Conservation (phyloP, 2,329 filamentous ascomycete species). For the Trichoderma sp. region DNA sequence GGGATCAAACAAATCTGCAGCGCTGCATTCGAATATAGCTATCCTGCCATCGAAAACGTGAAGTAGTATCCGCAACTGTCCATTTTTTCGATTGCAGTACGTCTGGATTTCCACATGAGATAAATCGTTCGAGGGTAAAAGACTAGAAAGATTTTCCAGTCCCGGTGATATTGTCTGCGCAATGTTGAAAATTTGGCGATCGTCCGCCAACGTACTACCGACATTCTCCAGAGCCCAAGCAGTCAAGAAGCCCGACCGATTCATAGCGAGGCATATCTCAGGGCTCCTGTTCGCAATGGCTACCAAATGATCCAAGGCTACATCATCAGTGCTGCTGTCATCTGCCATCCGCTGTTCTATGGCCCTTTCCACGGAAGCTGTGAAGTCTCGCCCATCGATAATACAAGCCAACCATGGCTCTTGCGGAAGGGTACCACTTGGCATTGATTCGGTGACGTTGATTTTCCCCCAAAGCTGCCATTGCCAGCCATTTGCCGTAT, state of each 20-base stretch:
- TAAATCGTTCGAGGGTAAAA: constrained; percentile 27
- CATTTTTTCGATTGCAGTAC: constrained; percentile 65
- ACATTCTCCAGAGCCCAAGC: constrained; percentile 91
- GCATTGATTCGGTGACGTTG: constrained; percentile 69
- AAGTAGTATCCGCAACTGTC: constrained; percentile 68
- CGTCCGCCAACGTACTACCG: constrained; percentile 64
- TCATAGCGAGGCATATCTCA: constrained; percentile 83
- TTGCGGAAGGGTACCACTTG: constrained; percentile 38
- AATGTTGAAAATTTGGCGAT: constrained; percentile 77
- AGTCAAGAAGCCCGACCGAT: constrained; percentile 82
- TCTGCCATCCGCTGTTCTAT: constrained; percentile 59
- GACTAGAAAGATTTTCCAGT: constrained; percentile 46
- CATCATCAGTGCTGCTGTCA: constrained; percentile 59
- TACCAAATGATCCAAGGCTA: constrained; percentile 79
- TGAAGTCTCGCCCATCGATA: constrained; percentile 78
- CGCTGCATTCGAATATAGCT: constrained; percentile 73
- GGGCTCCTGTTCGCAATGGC: constrained; percentile 81
- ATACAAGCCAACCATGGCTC: constrained; percentile 60
- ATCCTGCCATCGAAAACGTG: constrained; percentile 86
- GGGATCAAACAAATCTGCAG: constrained; percentile 79
- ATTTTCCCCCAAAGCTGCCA: constrained; percentile 79
- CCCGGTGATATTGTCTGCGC: constrained; percentile 66
- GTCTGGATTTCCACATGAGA: constrained; percentile 66
- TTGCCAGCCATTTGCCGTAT: constrained; percentile 67
- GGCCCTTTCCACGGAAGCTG: constrained; percentile 71